These are phyloP conservation scores for Clonostachys rhizophaga DNA, from an alignment of 2,329 filamentous ascomycete genomes.

Conservation along the genomic window DNA sequence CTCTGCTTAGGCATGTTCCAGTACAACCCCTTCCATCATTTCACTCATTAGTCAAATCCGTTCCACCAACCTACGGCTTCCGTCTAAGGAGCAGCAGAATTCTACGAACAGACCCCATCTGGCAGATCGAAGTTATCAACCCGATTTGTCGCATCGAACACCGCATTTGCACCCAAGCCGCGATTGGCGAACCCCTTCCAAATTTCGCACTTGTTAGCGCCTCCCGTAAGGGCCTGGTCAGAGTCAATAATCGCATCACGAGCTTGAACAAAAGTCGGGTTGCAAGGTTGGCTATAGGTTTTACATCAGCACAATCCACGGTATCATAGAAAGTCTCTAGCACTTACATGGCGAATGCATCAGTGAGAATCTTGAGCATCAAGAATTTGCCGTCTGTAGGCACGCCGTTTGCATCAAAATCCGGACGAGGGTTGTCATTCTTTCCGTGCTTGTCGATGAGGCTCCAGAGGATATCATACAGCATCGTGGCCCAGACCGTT, in stretches of 20 bases:
- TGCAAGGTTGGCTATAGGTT: conserved; percentile 35
- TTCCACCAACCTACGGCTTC: too few species aligned
- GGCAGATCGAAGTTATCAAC: conserved; percentile 3
- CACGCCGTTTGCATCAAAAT: conserved; percentile 26
- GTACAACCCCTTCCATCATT: too few species aligned
- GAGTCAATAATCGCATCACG: conserved; percentile 45
- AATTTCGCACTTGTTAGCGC: conserved; percentile 38
- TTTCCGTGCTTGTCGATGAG: conserved; percentile 44
- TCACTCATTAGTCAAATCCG: too few species aligned
- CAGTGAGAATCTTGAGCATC: conserved; percentile 26
- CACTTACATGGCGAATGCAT: conserved; percentile 1
- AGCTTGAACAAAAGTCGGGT: conserved; percentile 40
- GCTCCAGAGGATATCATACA: conserved; percentile 48
- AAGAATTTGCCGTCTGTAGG: conserved; percentile 42
- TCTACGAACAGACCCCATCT: background rate
- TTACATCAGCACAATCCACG: too few species aligned
- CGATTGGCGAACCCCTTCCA: conserved; percentile 47
- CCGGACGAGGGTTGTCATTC: conserved; percentile 27
- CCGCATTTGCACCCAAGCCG: conserved; percentile 33
- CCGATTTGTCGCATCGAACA: conserved; percentile 4
- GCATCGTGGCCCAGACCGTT: conserved; percentile 38
- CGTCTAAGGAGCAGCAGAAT: too few species aligned
- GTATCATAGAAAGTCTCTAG: background rate
- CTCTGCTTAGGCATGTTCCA: too few species aligned
- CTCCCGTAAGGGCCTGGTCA: conserved; percentile 39